Evolutionary conservation across 768 basidiomycete genomes (phyloP).

Genomic region (Boletus bicolor): DNA sequence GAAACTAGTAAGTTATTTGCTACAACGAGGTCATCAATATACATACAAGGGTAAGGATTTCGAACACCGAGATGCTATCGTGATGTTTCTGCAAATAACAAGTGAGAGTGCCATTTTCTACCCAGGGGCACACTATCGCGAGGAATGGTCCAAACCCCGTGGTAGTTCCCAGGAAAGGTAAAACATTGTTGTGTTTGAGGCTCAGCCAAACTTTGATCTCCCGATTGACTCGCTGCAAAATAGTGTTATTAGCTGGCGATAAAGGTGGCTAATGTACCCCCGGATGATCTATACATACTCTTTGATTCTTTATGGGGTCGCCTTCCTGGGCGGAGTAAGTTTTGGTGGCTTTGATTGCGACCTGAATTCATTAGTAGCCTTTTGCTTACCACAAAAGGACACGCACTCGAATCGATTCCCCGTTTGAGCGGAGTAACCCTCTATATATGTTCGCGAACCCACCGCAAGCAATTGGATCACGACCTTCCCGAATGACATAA

Average conservation of each 20-base stretch:
- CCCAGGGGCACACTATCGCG: constrained; percentile 2
- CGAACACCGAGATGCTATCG: background rate
- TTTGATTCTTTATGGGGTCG: constrained; percentile 9
- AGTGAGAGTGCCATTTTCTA: background rate
- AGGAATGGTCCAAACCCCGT: background rate
- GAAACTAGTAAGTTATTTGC: background rate
- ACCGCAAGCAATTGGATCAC: background rate
- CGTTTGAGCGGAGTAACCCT: background rate
- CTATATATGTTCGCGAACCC: constrained; percentile 9
- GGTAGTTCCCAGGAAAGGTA: background rate
- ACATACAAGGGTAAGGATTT: constrained; percentile 1
- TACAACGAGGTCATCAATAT: background rate
- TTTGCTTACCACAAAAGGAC: background rate
- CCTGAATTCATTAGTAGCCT: background rate
- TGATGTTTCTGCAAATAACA: background rate
- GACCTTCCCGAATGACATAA: background rate
- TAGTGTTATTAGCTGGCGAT: background rate
- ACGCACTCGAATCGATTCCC: background rate
- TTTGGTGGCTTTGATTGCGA: constrained; percentile 8
- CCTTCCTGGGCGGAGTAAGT: constrained; percentile 1
- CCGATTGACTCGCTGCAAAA: constrained; percentile 11
- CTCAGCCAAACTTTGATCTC: constrained; percentile 1
- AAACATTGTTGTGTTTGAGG: background rate
- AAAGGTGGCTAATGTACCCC: no score
- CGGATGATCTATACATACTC: background rate